These are phyloP conservation scores for Camellia japonica DNA, from an alignment of 148 eudicot species.

Conservation along the genomic window DNA sequence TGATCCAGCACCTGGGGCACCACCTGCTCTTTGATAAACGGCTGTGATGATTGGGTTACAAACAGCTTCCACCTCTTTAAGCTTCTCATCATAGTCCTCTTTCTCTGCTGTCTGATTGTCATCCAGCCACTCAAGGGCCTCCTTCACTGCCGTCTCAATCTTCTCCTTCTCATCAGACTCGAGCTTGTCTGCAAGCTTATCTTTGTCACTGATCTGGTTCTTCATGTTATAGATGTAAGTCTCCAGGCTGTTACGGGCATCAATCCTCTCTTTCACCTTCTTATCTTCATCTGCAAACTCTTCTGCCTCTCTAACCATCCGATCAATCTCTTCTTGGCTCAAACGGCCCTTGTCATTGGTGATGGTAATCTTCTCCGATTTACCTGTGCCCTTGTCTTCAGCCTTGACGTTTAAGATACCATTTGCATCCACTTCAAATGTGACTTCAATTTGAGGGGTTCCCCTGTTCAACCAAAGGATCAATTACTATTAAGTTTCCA, in stretches of 20 bases:
- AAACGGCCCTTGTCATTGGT: slow-evolving; percentile 53
- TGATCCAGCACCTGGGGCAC: slow-evolving; percentile 34
- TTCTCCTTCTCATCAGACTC: slow-evolving; percentile 51
- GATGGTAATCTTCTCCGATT: slow-evolving; percentile 48
- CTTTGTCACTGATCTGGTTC: slow-evolving; percentile 43
- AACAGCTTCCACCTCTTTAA: slow-evolving; percentile 48
- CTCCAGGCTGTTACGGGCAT: slow-evolving; percentile 47
- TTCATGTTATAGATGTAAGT: slow-evolving; percentile 51
- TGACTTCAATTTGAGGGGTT: slow-evolving; percentile 52
- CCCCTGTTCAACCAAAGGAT: slow-evolving; percentile 34
- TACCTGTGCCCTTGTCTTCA: slow-evolving; percentile 52
- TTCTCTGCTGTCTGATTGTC: slow-evolving; percentile 48
- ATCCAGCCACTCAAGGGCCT: slow-evolving; percentile 53
- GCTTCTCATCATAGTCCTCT: slow-evolving; percentile 52
- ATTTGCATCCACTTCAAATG: slow-evolving; percentile 53
- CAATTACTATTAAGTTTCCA: not conserved
- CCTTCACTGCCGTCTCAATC: slow-evolving; percentile 46
- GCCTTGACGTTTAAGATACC: slow-evolving; percentile 54
- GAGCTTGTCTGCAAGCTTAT: slow-evolving; percentile 49
- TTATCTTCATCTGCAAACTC: slow-evolving; percentile 54
- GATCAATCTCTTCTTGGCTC: slow-evolving; percentile 51
- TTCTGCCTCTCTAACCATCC: slow-evolving; percentile 53
- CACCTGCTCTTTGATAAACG: slow-evolving; percentile 44
- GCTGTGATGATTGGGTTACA: slow-evolving; percentile 51
- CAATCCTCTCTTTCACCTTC: slow-evolving; percentile 48